phyloP scores from a whole-genome alignment of 306 rosid species.

The Vicia villosa region DNA sequence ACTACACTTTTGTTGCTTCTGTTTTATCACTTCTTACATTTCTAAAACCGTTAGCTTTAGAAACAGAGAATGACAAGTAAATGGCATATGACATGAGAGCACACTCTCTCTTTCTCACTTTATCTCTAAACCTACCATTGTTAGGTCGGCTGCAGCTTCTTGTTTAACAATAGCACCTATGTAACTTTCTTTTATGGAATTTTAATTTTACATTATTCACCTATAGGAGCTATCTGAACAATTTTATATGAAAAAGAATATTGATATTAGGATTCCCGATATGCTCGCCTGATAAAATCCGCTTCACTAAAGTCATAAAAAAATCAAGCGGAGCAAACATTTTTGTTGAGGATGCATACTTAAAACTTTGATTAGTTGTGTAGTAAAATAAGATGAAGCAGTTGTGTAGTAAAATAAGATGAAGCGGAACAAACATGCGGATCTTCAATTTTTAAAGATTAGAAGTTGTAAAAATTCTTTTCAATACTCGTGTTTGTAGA shows the following conservation, averaged over 20 bases:
- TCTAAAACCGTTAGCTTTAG: constrained; percentile 65
- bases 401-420: too few species aligned
- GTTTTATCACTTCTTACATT: constrained; percentile 32
- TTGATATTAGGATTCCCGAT: too few species aligned
- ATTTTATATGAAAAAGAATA: background rate
- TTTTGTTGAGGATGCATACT: too few species aligned
- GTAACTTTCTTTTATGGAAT: background rate
- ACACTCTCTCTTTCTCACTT: constrained; percentile 2
- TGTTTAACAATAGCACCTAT: background rate
- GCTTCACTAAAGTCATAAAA: too few species aligned
- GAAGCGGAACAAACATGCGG: too few species aligned
- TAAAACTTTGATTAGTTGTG: too few species aligned
- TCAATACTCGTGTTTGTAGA: too few species aligned
- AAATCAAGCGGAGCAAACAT: too few species aligned
- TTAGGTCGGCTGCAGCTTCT: constrained; percentile 61
- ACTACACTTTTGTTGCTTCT: constrained; percentile 38
- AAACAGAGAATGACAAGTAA: constrained; percentile 52
- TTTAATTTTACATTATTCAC: background rate
- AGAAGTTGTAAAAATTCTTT: too few species aligned
- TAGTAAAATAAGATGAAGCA: too few species aligned
- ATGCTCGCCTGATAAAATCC: too few species aligned
- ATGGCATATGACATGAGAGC: constrained; percentile 37
- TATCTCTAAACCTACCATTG: constrained; percentile 31
- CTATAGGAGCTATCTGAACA: background rate
- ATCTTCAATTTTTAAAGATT: too few species aligned